These are phyloP conservation scores for Acanthamoeba sp. DNA, from an alignment of 208 protist genomes.

Conservation along the genomic window DNA sequence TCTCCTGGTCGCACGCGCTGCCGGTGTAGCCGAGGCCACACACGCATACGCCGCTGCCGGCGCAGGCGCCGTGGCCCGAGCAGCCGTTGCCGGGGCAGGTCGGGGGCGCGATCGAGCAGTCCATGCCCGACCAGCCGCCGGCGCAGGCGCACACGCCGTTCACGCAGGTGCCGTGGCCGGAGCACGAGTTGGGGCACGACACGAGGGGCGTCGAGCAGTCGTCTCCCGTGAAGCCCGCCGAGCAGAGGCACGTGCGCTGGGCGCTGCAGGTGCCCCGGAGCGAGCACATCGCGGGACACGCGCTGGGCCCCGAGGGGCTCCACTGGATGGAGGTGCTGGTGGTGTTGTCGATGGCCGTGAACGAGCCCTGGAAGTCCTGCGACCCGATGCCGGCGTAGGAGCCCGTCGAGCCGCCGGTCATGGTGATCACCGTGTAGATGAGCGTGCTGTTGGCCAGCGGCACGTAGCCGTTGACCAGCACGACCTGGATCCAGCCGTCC, in stretches of 20 bases:
- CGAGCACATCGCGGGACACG: neutral
- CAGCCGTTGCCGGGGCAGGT: slow-evolving; percentile 36
- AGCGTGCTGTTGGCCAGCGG: slow-evolving; percentile 24
- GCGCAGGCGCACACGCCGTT: slow-evolving; percentile 39
- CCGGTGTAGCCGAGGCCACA: slow-evolving; percentile 54
- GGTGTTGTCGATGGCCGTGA: neutral
- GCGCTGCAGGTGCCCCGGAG: slow-evolving; percentile 33
- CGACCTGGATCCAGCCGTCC: slow-evolving; percentile 32
- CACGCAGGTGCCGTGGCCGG: slow-evolving; percentile 52
- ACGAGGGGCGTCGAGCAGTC: slow-evolving; percentile 44
- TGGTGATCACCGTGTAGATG: slow-evolving; percentile 39
- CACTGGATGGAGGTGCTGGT: slow-evolving; percentile 8
- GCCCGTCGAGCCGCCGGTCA: neutral
- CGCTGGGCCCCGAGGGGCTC: neutral
- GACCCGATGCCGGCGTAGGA: neutral
- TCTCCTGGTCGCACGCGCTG: neutral
- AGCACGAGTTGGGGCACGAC: slow-evolving; percentile 14
- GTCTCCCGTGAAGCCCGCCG: slow-evolving; percentile 22
- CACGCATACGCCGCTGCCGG: neutral
- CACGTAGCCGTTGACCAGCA: slow-evolving; percentile 49
- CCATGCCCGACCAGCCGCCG: slow-evolving; percentile 25
- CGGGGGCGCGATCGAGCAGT: slow-evolving; percentile 36
- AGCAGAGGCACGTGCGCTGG: slow-evolving; percentile 28
- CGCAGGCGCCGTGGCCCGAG: slow-evolving; percentile 39
- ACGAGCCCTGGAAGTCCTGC: slow-evolving; percentile 6